Conservation (phyloP, 352 stramenopile genomes). For the Pythium utonaiense region DNA sequence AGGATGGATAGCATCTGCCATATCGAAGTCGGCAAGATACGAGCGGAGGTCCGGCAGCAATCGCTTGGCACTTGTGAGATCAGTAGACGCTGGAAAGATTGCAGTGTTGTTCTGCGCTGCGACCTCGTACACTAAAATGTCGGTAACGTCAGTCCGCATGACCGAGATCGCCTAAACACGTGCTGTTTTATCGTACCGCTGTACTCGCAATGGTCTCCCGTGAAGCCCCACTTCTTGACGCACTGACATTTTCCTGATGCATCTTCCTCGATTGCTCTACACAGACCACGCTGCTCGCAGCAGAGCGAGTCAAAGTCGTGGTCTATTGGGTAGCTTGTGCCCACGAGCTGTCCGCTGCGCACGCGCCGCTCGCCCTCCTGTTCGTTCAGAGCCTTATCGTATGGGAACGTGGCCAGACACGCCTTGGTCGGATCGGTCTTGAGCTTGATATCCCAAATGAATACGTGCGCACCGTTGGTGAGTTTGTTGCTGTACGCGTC, state of each 20-base stretch:
- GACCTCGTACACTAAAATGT: conserved; percentile 72
- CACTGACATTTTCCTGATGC: conserved; percentile 59
- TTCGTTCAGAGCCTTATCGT: conserved; percentile 54
- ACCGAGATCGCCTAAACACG: background rate
- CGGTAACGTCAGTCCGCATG: too few relatives aligned
- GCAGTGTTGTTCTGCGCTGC: conserved; percentile 40
- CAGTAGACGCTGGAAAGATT: conserved; percentile 34
- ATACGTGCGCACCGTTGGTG: conserved; percentile 40
- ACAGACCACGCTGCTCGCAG: conserved; percentile 59
- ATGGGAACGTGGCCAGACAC: conserved; percentile 56
- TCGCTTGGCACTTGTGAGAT: conserved; percentile 29
- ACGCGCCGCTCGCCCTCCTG: conserved; percentile 54
- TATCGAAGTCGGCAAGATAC: conserved; percentile 42
- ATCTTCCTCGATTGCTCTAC: conserved; percentile 46
- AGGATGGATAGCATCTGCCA: conserved; percentile 12
- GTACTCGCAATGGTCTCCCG: conserved; percentile 58
- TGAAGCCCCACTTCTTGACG: conserved; percentile 62
- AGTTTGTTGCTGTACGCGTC: conserved; percentile 54
- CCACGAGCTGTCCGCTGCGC: conserved; percentile 53
- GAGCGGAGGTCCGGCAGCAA: conserved; percentile 49
- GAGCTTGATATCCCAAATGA: conserved; percentile 68
- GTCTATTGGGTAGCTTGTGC: conserved; percentile 64
- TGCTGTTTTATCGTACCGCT: conserved; percentile 45
- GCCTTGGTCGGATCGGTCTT: conserved; percentile 44
- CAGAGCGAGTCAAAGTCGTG: conserved; percentile 67